Evolutionary conservation across 2,329 filamentous ascomycete genomes (phyloP), one percentile per base, ranked within the genome.

Genomic region (Paracoccidioides lutzii): DNA sequence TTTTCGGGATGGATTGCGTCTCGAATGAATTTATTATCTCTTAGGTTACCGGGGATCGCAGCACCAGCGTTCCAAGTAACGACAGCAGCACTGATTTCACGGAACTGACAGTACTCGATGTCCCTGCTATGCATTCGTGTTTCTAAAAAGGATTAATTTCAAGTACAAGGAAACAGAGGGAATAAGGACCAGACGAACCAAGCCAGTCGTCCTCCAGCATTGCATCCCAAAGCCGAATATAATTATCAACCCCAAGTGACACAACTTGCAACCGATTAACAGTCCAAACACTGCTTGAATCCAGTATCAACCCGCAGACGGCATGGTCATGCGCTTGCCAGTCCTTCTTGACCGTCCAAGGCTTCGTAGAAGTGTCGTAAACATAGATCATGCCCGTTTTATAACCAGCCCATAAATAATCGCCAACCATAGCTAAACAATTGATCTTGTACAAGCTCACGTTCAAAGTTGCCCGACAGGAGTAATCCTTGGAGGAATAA

Each of bases 61-160:
- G 93, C 93, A 1, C 93, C 93, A 1, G 90, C 91, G 68, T 98
- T 98, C 93, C 93, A 98, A 0, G 90, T 96, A 75, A 97, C 79
- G 32, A 95, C 81, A 41, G 89, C 76, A 10, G 87, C 84, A 51
- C 82, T 85, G 56, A 97, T 76, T 63, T 94, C 84, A 54, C 90
- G 80, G 68, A 97, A 95, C 33, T 81, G 79, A 74, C 90, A 96
- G 66, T 88, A 97, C 51, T 93, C 81, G 0, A 80, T 77, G 64
- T 96, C 90, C 59, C 84, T 82, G 37, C 80, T 78, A 66, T 94
- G 89, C 90, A 98, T 95, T 60, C 88, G 82, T 40, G 78, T 76
- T 71, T 96, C 90, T 81, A 58, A 12, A 51, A 10, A 35, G 14
- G 14, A 14, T 4, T 52, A 35, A 33, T 38, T 30, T 48, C 30